Percentiles rank a stretch among this genome's conserved stretches.
Evolutionary conservation across 1,284 basidiomycete species (phyloP).

Genomic region (Microbotryum intermedium): DNA sequence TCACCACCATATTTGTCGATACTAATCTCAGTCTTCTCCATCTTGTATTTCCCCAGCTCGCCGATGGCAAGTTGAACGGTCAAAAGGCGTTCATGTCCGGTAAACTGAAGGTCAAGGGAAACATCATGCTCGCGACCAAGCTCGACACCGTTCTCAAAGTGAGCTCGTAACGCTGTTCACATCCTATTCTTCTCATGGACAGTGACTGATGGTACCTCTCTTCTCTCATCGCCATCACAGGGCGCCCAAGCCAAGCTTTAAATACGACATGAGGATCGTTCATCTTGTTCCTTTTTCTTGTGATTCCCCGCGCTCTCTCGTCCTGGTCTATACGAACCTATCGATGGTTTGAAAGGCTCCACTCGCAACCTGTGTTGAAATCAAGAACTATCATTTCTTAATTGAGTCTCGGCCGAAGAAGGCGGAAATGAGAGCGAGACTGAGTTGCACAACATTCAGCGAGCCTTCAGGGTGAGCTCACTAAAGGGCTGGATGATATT

Average conservation of each 20-base stretch:
- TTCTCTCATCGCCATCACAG: neutral
- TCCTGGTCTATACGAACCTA: no score
- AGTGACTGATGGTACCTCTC: neutral
- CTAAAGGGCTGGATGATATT: no score
- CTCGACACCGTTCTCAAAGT: conserved; percentile 74
- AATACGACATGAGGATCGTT: no score
- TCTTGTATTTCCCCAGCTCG: conserved; percentile 56
- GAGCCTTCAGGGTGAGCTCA: no score
- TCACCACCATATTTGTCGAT: neutral
- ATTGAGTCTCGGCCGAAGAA: no score
- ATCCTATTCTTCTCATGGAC: neutral
- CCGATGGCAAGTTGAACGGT: conserved; percentile 53
- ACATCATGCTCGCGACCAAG: conserved; percentile 54
- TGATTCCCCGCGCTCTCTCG: no score
- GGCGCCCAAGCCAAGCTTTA: conserved; percentile 7
- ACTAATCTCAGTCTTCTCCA: neutral
- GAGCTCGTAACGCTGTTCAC: conserved; percentile 20
- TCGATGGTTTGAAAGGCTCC: no score
- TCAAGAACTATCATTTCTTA: no score
- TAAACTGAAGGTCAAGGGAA: conserved; percentile 37
- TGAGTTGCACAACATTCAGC: no score
- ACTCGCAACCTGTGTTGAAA: no score
- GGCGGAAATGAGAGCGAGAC: no score
- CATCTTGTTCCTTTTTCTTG: no score
- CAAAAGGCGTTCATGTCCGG: conserved; percentile 45